Evolutionary conservation across 1,139 yeast species (phyloP), one percentile per base, ranked within the genome.

Genomic region (Pichia sorboxylosa): DNA sequence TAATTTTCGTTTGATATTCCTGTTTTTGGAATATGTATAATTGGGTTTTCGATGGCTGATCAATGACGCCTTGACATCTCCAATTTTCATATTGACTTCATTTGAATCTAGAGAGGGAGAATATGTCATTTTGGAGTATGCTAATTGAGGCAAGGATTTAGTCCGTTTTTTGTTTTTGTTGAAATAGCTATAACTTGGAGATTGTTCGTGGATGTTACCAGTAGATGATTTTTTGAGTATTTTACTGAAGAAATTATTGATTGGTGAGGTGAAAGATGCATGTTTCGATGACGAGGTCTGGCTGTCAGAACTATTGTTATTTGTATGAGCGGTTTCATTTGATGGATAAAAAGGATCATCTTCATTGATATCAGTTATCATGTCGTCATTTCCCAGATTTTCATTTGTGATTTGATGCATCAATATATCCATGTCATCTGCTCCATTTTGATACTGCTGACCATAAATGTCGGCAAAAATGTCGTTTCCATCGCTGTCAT

Each of bases 101-200:
- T 39, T 52, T 41, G 43, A 51, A 34, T 44, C 44, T 14, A 47
- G 41, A 4, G 40, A 42, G 1, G 56, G 57, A 19, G 41, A 41
- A 37, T 61, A 61, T 3, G 47, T 39, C 10, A 61, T 44, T 32
- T 52, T 57, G 2, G 64, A 51, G 28, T 69, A 70, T 0, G 85
- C 80, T 28, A 78, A 55, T 49, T 79, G 90, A 1, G 90, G 87
- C 32, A 78, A 55, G 0, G 85, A 76, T 42, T 72, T 73, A 0
- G 84, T 77, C 44, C 85, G 57, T 48, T 41, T 43, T 22, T 42
- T 46, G 15, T 32, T 29, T 13, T 25, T 28, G 14, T 9, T 16
- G 13, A 16, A 4, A 9, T 8, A 9, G n/a, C 21, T 11, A 18
- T 2, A 17, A 15, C 16, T 17, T 7, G 23, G 22, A n/a, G n/a